phyloP scores from a whole-genome alignment of 192 early-diverging fungal species.

The Umbelopsis sp. region DNA sequence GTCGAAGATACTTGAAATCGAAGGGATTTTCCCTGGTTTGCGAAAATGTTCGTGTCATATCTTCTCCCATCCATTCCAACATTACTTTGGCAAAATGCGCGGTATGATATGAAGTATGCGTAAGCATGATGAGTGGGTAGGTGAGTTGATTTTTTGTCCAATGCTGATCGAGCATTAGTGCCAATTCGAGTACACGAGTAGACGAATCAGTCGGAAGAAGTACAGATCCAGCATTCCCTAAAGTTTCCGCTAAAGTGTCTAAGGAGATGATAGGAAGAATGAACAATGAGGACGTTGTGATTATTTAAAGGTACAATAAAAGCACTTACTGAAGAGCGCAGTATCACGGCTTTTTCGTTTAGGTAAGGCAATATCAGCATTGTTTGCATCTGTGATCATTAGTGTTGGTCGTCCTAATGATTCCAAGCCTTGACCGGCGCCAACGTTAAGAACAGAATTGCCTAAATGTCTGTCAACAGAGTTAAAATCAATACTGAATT shows the following conservation, averaged over 20 bases:
- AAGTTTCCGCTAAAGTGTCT: slow-evolving; percentile 65
- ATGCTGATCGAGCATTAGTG: slow-evolving; percentile 85
- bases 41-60: slow-evolving; percentile 71
- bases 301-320: neutral
- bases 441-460: slow-evolving; percentile 63
- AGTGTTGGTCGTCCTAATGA: slow-evolving; percentile 81
- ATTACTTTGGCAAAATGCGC: slow-evolving; percentile 86
- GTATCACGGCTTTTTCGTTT: slow-evolving; percentile 74
- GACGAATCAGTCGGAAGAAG: slow-evolving; percentile 90
- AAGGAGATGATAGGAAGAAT: neutral
- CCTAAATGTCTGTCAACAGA: slow-evolving; percentile 73
- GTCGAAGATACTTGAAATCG: slow-evolving; percentile 79
- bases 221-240: slow-evolving; percentile 74
- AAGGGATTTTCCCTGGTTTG: slow-evolving; percentile 81
- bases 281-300: neutral
- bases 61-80: slow-evolving; percentile 95
- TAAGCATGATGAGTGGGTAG: slow-evolving; percentile 79
- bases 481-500: neutral
- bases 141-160: slow-evolving; percentile 68
- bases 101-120: slow-evolving; percentile 73
- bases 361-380: slow-evolving; percentile 66
- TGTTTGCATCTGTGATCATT: slow-evolving; percentile 91
- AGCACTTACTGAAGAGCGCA: slow-evolving; percentile 68
- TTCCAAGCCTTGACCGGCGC: slow-evolving; percentile 59
- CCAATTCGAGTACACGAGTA: slow-evolving; percentile 88